A percentile compares a stretch with the other conserved stretches of the same genome.
Conservation (phyloP, 257 asterid species). For the Echites panduratus region DNA sequence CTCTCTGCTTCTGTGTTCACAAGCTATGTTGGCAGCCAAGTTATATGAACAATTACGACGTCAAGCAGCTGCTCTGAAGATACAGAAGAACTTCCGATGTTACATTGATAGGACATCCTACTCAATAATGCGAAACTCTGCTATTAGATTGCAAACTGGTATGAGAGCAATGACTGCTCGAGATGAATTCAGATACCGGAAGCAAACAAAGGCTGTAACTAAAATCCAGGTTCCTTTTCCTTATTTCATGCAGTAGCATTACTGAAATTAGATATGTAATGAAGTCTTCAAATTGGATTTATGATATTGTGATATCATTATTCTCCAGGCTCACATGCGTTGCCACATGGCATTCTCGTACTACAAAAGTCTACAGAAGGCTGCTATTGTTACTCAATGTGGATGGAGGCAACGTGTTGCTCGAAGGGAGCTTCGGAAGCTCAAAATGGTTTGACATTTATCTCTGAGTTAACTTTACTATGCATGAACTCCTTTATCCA, state of each 20-base stretch:
- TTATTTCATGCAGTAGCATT: background rate
- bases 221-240: constrained; percentile 67
- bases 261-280: background rate
- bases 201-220: constrained; percentile 87
- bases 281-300: background rate
- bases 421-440: constrained; percentile 82
- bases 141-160: constrained; percentile 76
- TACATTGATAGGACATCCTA: constrained; percentile 56
- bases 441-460: constrained; percentile 64
- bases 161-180: constrained; percentile 93
- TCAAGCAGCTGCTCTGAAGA: constrained; percentile 86
- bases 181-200: constrained; percentile 73
- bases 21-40: constrained; percentile 84
- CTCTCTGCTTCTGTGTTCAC: background rate
- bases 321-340: constrained; percentile 69
- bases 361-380: constrained; percentile 73
- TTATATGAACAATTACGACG: constrained; percentile 81
- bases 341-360: constrained; percentile 60
- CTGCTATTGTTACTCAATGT: constrained; percentile 81
- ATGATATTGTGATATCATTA: constrained; percentile 20
- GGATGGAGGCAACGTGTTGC: constrained; percentile 94
- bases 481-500: background rate
- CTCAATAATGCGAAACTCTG: constrained; percentile 50
- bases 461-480: constrained; percentile 22
- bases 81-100: constrained; percentile 88